A percentile compares a stretch with the other conserved stretches of the same genome.
phyloP scores from a whole-genome alignment of 108 stramenopile genomes.

The Stephanodiscus triporus region DNA sequence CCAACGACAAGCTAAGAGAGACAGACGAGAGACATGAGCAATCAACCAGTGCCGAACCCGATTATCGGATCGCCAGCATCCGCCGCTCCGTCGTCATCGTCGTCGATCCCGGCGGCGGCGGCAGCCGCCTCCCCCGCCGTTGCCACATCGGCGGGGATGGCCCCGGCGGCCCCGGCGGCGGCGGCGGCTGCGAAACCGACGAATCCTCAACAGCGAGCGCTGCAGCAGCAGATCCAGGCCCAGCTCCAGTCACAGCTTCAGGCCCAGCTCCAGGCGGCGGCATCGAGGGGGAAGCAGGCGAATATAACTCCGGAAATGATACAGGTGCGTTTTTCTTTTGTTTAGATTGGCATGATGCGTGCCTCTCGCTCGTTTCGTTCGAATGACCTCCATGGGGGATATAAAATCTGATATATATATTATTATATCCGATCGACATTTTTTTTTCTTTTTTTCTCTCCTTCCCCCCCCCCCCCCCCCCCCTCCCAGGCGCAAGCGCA shows the following conservation, averaged over 20 bases:
- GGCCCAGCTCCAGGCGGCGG: slow-evolving; percentile 81
- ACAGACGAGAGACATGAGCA: slow-evolving; percentile 4
- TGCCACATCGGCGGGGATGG: slow-evolving; percentile 2
- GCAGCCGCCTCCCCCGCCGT: slow-evolving; percentile 1
- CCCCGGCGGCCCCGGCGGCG: slow-evolving; percentile 39
- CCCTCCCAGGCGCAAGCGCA: slow-evolving; percentile 74
- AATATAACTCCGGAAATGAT: slow-evolving; percentile 89
- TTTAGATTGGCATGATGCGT: too few relatives aligned
- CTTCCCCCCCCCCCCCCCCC: not conserved
- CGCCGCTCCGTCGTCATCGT: too few relatives aligned
- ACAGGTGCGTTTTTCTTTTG: slow-evolving; percentile 42
- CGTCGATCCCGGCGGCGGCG: too few relatives aligned
- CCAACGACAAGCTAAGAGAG: not conserved
- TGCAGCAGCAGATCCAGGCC: slow-evolving; percentile 86
- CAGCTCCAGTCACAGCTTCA: slow-evolving; percentile 84
- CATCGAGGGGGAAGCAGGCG: slow-evolving; percentile 84
- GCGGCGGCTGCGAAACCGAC: slow-evolving; percentile 29
- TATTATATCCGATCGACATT: not conserved
- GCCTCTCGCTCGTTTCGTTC: too few relatives aligned
- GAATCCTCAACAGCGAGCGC: slow-evolving; percentile 50
- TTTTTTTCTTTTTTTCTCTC: not conserved
- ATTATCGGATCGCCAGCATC: slow-evolving; percentile 6
- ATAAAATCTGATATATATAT: too few relatives aligned
- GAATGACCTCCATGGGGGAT: too few relatives aligned
- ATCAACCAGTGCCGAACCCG: slow-evolving; percentile 24